phyloP scores from a whole-genome alignment of 1,284 basidiomycete species.

The Sparassis latifolia region DNA sequence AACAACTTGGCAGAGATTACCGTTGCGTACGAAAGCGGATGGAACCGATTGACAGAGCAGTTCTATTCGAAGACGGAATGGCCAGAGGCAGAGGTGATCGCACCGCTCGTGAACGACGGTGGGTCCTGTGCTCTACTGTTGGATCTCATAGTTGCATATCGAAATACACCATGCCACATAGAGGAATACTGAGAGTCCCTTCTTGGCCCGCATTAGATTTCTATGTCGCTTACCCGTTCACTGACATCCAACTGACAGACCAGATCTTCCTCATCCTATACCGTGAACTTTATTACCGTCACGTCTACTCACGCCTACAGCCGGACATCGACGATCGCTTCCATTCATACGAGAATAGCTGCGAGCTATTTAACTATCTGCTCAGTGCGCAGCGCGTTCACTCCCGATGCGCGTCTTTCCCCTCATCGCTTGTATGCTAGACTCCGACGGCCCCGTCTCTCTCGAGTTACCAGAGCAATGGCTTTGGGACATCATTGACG shows the following conservation, averaged over 20 bases:
- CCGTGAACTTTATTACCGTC: conserved; percentile 90
- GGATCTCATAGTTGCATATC: neutral
- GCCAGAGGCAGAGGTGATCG: conserved; percentile 95
- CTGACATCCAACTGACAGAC: conserved; percentile 38
- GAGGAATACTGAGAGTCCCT: too few relatives aligned
- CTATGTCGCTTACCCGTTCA: too few relatives aligned
- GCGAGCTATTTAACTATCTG: conserved; percentile 96
- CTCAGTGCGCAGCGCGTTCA: conserved; percentile 43
- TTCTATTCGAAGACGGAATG: conserved; percentile 93
- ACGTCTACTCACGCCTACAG: conserved; percentile 92
- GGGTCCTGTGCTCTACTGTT: conserved; percentile 15
- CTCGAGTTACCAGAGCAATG: conserved; percentile 95
- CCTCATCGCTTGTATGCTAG: conserved; percentile 29
- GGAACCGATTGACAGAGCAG: conserved; percentile 95
- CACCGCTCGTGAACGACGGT: conserved; percentile 91
- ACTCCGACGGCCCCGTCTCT: conserved; percentile 89
- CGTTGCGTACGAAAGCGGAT: conserved; percentile 90
- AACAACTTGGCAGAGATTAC: conserved; percentile 88
- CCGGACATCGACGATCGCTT: conserved; percentile 97
- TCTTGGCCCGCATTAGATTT: too few relatives aligned
- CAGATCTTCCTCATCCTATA: conserved; percentile 95
- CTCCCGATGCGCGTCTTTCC: neutral
- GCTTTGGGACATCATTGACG: conserved; percentile 99
- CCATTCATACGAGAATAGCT: conserved; percentile 98
- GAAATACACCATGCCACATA: neutral